A percentile compares a stretch with the other conserved stretches of the same genome.
These are phyloP conservation scores for Porcisia deanei DNA, from an alignment of 208 protist species.

Conservation along the genomic window DNA sequence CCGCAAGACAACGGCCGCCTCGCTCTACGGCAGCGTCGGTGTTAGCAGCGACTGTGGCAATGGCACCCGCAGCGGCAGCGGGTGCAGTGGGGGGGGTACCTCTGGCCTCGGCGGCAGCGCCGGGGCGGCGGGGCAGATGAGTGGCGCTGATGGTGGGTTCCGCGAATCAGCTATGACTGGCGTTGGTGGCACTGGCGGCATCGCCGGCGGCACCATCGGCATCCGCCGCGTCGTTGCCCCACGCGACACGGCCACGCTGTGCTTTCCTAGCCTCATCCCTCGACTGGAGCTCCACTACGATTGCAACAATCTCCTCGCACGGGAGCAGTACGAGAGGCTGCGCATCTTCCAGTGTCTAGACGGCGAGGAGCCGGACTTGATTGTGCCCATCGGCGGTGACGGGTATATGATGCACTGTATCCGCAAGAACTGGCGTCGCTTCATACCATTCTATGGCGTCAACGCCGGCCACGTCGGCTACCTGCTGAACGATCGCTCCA, in stretches of 20 bases:
- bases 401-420: conserved; percentile 94
- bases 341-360: conserved; percentile 62
- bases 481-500: conserved; percentile 82
- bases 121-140: conserved; percentile 7
- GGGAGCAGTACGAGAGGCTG: conserved; percentile 84
- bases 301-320: conserved; percentile 77
- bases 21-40: conserved; percentile 32
- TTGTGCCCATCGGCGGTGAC: conserved; percentile 91
- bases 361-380: conserved; percentile 83
- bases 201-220: neutral
- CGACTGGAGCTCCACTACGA: conserved; percentile 88
- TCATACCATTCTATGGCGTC: conserved; percentile 91
- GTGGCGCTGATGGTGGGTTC: conserved; percentile 12
- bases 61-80: conserved; percentile 8
- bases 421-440: conserved; percentile 88
- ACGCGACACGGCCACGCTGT: conserved; percentile 50
- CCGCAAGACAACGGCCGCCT: conserved; percentile 54
- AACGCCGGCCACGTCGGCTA: conserved; percentile 91
- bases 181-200: neutral
- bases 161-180: conserved; percentile 7
- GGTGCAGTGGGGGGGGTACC: conserved; percentile 10
- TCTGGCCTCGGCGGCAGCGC: neutral
- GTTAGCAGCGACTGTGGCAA: conserved; percentile 22
- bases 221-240: conserved; percentile 19
- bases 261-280: conserved; percentile 76